A percentile compares a stretch with the other conserved stretches of the same genome.
These are phyloP conservation scores for Phytophthora melonis DNA, from an alignment of 352 stramenopile genomes.

Conservation along the genomic window DNA sequence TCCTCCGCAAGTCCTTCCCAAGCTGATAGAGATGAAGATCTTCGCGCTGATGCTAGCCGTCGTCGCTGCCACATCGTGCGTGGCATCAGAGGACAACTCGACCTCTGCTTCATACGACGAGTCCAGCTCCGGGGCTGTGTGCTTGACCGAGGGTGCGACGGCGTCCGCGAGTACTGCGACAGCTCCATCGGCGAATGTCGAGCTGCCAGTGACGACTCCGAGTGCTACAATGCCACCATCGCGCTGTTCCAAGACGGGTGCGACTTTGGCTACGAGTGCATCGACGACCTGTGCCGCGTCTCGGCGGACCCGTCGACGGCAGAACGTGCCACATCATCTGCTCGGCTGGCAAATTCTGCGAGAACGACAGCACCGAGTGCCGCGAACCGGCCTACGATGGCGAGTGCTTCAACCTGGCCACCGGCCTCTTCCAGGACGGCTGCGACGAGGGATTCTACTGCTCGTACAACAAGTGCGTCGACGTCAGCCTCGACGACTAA, in stretches of 20 bases:
- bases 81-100: slow-evolving; percentile 1
- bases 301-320: slow-evolving; percentile 12
- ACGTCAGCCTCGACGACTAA: slow-evolving; percentile 23
- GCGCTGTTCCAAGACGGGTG: slow-evolving; percentile 45
- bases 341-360: slow-evolving; percentile 32
- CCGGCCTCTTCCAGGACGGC: slow-evolving; percentile 31
- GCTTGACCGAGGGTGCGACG: slow-evolving; percentile 35
- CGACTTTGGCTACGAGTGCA: slow-evolving; percentile 35
- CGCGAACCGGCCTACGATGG: slow-evolving; percentile 26
- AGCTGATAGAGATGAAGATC: slow-evolving; percentile 27
- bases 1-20: not conserved
- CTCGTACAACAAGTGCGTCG: slow-evolving; percentile 40
- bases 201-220: slow-evolving; percentile 19
- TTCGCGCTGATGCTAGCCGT: slow-evolving; percentile 13
- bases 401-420: slow-evolving; percentile 53
- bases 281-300: slow-evolving; percentile 43
- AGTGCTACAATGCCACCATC: slow-evolving; percentile 44
- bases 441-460: slow-evolving; percentile 35
- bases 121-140: not conserved
- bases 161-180: slow-evolving; percentile 47
- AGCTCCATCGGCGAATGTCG: slow-evolving; percentile 29
- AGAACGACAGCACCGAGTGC: slow-evolving; percentile 27
- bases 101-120: not conserved
- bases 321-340: slow-evolving; percentile 24
- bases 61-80: not conserved